These are phyloP conservation scores for Dionaea muscipula DNA, from an alignment of 179 eudicot species.

Conservation along the genomic window DNA sequence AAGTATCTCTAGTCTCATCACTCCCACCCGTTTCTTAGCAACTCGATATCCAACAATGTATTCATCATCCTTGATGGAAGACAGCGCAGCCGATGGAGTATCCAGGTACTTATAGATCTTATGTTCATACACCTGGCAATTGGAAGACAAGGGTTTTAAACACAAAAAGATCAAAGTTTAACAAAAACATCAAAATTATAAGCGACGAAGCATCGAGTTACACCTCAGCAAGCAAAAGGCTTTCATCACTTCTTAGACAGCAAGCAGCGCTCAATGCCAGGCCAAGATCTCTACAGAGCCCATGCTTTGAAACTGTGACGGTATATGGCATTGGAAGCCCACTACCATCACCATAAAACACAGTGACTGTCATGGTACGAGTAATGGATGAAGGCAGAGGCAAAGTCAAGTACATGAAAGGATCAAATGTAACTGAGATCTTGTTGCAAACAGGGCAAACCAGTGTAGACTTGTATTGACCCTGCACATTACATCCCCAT, in stretches of 20 bases:
- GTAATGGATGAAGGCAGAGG: constrained; percentile 82
- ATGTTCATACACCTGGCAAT: constrained; percentile 62
- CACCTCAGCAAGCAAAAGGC: constrained; percentile 93
- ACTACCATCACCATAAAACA: constrained; percentile 71
- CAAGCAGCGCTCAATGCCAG: constrained; percentile 59
- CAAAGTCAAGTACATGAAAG: constrained; percentile 92
- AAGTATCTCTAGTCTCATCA: constrained; percentile 60
- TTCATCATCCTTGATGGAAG: constrained; percentile 75
- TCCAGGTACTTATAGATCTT: constrained; percentile 58
- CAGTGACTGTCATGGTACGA: constrained; percentile 71
- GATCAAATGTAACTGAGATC: constrained; percentile 86
- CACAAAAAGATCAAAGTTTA: neutral
- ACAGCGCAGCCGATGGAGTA: constrained; percentile 41
- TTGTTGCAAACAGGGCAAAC: constrained; percentile 84
- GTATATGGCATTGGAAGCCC: constrained; percentile 80
- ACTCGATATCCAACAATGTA: constrained; percentile 76
- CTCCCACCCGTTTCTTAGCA: constrained; percentile 37
- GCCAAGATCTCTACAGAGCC: constrained; percentile 63
- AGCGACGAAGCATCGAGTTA: neutral
- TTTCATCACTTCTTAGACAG: constrained; percentile 63
- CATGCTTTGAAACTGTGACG: constrained; percentile 67
- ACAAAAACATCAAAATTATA: neutral
- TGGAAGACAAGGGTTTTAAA: constrained; percentile 11
- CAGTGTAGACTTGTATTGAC: constrained; percentile 93
- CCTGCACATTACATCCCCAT: constrained; percentile 37